These are phyloP conservation scores for Leptographium wingfieldii DNA, from an alignment of 2,329 filamentous ascomycete species.

Conservation along the genomic window DNA sequence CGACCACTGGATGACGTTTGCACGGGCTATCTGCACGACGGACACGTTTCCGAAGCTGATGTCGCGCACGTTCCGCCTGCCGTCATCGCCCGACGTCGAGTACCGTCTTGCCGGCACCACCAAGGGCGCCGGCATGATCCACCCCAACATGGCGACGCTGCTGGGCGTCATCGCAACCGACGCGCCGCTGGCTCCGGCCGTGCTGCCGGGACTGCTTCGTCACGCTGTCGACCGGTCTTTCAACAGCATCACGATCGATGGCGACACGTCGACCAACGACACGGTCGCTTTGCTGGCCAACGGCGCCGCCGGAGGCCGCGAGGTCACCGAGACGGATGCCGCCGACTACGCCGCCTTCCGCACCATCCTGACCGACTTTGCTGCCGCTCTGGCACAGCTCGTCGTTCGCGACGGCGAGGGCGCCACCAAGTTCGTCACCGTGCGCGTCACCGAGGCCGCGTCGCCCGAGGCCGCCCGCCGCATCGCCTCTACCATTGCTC, in stretches of 20 bases:
- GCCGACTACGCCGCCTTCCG: slow-evolving; percentile 60
- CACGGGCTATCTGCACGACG: slow-evolving; percentile 91
- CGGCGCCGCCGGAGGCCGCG: slow-evolving; percentile 67
- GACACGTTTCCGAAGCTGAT: slow-evolving; percentile 96
- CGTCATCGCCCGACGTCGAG: slow-evolving; percentile 59
- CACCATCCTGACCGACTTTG: slow-evolving; percentile 60
- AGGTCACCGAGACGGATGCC: slow-evolving; percentile 40
- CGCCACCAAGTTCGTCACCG: slow-evolving; percentile 94
- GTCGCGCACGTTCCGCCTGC: slow-evolving; percentile 71
- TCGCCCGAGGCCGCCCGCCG: slow-evolving; percentile 59
- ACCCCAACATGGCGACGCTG: slow-evolving; percentile 96
- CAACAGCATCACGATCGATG: slow-evolving; percentile 94
- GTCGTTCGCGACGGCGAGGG: slow-evolving; percentile 94
- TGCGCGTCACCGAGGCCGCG: slow-evolving; percentile 64
- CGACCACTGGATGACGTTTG: slow-evolving; percentile 74
- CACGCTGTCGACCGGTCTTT: slow-evolving; percentile 73
- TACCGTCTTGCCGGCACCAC: slow-evolving; percentile 91
- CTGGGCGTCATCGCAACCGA: slow-evolving; percentile 89
- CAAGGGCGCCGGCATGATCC: slow-evolving; percentile 98
- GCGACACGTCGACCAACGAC: slow-evolving; percentile 95
- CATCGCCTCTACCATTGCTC: slow-evolving; percentile 78
- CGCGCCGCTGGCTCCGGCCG: slow-evolving; percentile 57
- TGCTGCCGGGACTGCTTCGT: slow-evolving; percentile 58
- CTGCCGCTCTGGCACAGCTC: slow-evolving; percentile 75
- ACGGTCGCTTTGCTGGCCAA: slow-evolving; percentile 92